Evolutionary conservation across 1,284 basidiomycete genomes (phyloP).

Genomic region (Sanghuangporus baumii): DNA sequence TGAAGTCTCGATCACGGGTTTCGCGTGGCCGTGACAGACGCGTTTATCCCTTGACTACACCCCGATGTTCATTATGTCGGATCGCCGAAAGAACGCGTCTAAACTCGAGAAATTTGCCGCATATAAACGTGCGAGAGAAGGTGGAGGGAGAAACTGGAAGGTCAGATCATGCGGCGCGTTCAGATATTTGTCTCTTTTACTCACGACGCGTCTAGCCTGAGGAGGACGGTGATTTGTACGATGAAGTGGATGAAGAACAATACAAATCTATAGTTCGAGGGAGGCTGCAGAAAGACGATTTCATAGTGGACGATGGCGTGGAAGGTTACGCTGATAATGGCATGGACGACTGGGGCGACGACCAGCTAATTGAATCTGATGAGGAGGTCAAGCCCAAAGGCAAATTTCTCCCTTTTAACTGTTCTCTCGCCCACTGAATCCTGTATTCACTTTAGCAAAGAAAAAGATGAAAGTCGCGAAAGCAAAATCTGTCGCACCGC

Average conservation of each 20-base stretch:
- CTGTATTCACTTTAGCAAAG: slow-evolving; percentile 29
- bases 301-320: slow-evolving; percentile 92
- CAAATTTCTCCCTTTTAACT: background rate
- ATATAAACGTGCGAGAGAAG: slow-evolving; percentile 32
- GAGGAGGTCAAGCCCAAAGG: slow-evolving; percentile 27
- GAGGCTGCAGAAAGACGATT: slow-evolving; percentile 88
- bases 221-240: slow-evolving; percentile 77
- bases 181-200: background rate
- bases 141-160: slow-evolving; percentile 32
- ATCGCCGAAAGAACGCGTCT: slow-evolving; percentile 24
- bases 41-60: slow-evolving; percentile 3
- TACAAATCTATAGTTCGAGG: slow-evolving; percentile 84
- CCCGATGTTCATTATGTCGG: slow-evolving; percentile 7
- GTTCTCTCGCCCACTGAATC: slow-evolving; percentile 28
- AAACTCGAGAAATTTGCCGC: slow-evolving; percentile 31
- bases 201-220: slow-evolving; percentile 36
- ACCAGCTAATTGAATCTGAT: slow-evolving; percentile 39
- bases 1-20: background rate
- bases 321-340: slow-evolving; percentile 95
- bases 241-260: slow-evolving; percentile 89
- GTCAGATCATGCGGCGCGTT: slow-evolving; percentile 23
- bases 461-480: slow-evolving; percentile 36
- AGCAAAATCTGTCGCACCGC: slow-evolving; percentile 42
- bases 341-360: slow-evolving; percentile 83
- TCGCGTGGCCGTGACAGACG: slow-evolving; percentile 11